phyloP scores from a whole-genome alignment of 768 basidiomycete species.

The Suillus alpinus region DNA sequence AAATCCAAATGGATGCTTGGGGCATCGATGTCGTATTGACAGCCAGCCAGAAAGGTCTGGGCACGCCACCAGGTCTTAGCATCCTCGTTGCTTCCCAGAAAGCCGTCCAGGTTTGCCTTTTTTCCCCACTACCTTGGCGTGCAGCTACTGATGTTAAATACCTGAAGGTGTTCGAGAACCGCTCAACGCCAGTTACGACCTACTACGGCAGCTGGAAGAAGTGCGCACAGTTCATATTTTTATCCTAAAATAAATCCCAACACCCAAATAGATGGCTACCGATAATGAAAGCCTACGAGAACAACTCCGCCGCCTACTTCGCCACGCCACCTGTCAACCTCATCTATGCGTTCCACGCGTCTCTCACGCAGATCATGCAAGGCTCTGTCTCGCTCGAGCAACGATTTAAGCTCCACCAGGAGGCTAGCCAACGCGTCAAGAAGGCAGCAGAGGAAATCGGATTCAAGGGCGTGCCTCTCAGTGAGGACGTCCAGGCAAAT shows the following conservation, averaged over 20 bases:
- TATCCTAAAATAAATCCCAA: background rate
- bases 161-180: conserved; percentile 53
- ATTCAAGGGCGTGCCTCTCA: conserved; percentile 66
- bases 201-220: conserved; percentile 94
- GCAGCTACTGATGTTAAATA: background rate
- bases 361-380: conserved; percentile 70
- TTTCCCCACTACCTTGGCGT: background rate
- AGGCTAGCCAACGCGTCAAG: conserved; percentile 68
- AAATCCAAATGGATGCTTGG: conserved; percentile 94
- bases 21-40: conserved; percentile 84
- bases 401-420: conserved; percentile 73
- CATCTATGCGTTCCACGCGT: conserved; percentile 86
- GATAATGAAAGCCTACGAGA: conserved; percentile 92
- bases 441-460: conserved; percentile 63
- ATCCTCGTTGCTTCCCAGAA: conserved; percentile 78
- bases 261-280: conserved; percentile 68
- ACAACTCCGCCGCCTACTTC: conserved; percentile 80
- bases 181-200: conserved; percentile 62
- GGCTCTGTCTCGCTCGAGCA: conserved; percentile 65
- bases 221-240: conserved; percentile 32
- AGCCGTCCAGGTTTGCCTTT: conserved; percentile 57
- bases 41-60: conserved; percentile 90
- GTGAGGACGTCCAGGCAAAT: conserved; percentile 69
- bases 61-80: conserved; percentile 90
- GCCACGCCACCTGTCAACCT: conserved; percentile 95